Conservation (phyloP, 2,329 filamentous ascomycete species). For the Paecilomyces formosus region DNA sequence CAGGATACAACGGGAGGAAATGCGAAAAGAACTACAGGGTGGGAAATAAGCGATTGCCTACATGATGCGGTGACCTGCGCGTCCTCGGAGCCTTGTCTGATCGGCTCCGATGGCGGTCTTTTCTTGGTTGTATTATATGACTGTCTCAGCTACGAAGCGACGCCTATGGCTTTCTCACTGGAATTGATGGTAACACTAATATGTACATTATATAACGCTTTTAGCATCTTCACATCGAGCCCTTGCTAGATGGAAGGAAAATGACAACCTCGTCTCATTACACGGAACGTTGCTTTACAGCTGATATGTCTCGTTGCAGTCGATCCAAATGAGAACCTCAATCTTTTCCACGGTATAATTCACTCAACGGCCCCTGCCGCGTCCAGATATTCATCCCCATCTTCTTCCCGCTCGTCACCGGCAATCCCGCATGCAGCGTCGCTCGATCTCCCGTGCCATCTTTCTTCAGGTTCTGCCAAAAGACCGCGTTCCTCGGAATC, state of each 20-base stretch:
- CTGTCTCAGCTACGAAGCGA: slow-evolving; percentile 1
- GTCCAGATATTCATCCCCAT: slow-evolving; percentile 50
- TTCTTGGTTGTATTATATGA: slow-evolving; percentile 6
- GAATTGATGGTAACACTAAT: not conserved
- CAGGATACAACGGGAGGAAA: slow-evolving; percentile 27
- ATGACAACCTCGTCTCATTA: not conserved
- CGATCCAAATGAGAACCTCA: not conserved
- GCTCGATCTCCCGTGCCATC: slow-evolving; percentile 35
- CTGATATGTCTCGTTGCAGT: not conserved
- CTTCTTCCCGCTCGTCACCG: slow-evolving; percentile 41
- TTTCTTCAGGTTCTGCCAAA: slow-evolving; percentile 42
- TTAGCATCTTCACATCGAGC: not conserved
- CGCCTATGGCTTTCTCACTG: not conserved
- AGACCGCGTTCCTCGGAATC: slow-evolving; percentile 42
- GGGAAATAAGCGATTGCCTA: slow-evolving; percentile 17
- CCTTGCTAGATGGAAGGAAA: not conserved
- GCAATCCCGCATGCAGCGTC: slow-evolving; percentile 42
- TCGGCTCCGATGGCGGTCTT: not conserved
- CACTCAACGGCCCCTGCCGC: not conserved
- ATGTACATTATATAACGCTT: not conserved
- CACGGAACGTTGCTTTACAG: not conserved
- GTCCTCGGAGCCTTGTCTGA: not conserved
- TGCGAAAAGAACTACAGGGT: slow-evolving; percentile 32
- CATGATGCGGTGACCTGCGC: not conserved
- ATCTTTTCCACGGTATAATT: not conserved